Evolutionary conservation across 2,329 filamentous ascomycete genomes (phyloP), one percentile per base, ranked within the genome.

Genomic region (Verticillium alfalfae): DNA sequence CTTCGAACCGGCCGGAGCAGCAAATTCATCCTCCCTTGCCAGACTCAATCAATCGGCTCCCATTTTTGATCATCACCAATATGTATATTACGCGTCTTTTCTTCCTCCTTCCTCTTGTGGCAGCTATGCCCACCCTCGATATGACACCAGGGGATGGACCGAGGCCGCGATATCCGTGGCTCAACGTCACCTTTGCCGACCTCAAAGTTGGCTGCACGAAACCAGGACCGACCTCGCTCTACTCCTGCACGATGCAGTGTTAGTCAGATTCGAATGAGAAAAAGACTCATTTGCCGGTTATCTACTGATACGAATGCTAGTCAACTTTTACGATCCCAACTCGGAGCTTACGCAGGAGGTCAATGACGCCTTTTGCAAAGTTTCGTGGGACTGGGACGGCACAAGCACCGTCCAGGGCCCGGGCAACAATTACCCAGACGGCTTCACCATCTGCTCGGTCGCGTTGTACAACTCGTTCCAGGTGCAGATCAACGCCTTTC

Each of bases 381-480:
- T 63, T 34, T 38, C 49, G 13, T 70, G 68, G 67, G n/a, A 63
- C 18, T 70, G 69, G 69, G 68, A 70, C 59, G 67, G 69, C 45
- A 31, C 66, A 38, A 63, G 66, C 2, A 49, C 60, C 6, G 36
- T 60, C 13, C 60, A 65, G 10, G 68, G 69, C 16, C 39, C 80
- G 76, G 2, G 64, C 65, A 52, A 69, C 61, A 61, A 56, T 34
- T 69, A 64, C 26, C 59, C 58, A 34, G 60, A 26, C 13, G n/a
- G 61, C 16, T 62, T 60, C 54, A 31, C 56, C 34, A 36, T 65
- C 45, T 66, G 65, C 65, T 66, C 55, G 60, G 38, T 45, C 34
- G 61, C 59, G 37, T 12, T 39, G 59, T 6, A 49, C 12, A 64
- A 66, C 18, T n/a, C 55, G 1, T 66, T 66, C 56, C 62, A 60